These are phyloP conservation scores for Leccinum pellstonianum DNA, from an alignment of 768 basidiomycete genomes.

Conservation along the genomic window DNA sequence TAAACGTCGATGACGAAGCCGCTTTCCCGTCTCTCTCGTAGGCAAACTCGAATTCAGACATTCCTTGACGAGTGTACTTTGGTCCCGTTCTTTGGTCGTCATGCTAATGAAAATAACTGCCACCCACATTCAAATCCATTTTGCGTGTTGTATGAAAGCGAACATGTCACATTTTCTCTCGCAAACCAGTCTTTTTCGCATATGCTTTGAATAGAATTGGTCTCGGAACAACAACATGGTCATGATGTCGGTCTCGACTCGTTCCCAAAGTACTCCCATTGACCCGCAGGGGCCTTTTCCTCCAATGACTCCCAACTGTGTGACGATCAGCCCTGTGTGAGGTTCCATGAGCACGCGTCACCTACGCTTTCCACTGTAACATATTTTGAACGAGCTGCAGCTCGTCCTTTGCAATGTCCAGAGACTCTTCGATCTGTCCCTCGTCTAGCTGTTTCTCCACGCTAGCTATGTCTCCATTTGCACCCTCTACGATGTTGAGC, in stretches of 20 bases:
- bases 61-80: constrained; percentile 1
- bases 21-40: constrained; percentile 88
- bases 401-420: constrained; percentile 84
- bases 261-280: constrained; percentile 84
- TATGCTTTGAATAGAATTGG: constrained; percentile 1
- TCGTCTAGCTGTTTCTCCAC: constrained; percentile 78
- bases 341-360: constrained; percentile 23
- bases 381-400: constrained; percentile 74
- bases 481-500: constrained; percentile 67
- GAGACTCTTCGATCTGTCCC: constrained; percentile 83
- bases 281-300: constrained; percentile 74
- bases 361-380: constrained; percentile 96
- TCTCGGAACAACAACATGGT: constrained; percentile 4
- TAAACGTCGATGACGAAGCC: constrained; percentile 78
- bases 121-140: constrained; percentile 11
- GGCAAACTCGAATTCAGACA: constrained; percentile 14
- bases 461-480: constrained; percentile 59
- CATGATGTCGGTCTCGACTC: constrained; percentile 42
- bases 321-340: constrained; percentile 4
- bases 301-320: constrained; percentile 86
- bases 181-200: background rate
- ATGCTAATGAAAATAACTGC: constrained; percentile 10
- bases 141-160: constrained; percentile 15
- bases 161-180: too few relatives aligned
- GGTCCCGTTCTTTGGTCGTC: constrained; percentile 6